These are phyloP conservation scores for Senna siamea DNA, from an alignment of 306 rosid species.

Conservation along the genomic window DNA sequence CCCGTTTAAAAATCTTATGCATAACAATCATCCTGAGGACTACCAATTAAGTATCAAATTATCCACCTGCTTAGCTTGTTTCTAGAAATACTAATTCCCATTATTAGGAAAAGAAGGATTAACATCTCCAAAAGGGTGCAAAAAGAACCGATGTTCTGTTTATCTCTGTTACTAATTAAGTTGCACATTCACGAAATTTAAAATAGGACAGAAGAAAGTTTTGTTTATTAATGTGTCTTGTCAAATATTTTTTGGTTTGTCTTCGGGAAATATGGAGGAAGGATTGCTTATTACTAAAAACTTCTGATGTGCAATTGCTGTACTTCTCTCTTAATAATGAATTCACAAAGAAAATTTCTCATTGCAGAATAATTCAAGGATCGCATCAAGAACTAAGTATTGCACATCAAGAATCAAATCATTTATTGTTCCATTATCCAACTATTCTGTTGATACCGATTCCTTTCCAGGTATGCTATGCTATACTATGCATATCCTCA, in stretches of 20 bases:
- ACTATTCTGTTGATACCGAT: slow-evolving; percentile 71
- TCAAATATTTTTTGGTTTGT: background rate
- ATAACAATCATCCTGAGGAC: too few species aligned
- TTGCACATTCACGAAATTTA: too few species aligned
- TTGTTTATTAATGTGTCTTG: background rate
- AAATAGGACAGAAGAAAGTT: background rate
- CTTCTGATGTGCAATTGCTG: background rate
- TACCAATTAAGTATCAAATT: too few species aligned
- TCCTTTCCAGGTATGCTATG: slow-evolving; percentile 67
- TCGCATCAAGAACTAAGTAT: slow-evolving; percentile 82
- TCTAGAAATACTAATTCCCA: background rate
- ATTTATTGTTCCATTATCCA: slow-evolving; percentile 77
- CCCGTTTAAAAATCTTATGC: too few species aligned
- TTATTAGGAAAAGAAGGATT: background rate
- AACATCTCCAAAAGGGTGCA: background rate
- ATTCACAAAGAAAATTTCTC: slow-evolving; percentile 4
- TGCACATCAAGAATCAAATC: slow-evolving; percentile 96
- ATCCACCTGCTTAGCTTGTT: background rate
- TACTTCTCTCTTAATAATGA: background rate
- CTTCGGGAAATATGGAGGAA: background rate
- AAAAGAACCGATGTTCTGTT: background rate
- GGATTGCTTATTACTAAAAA: background rate
- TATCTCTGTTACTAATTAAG: background rate
- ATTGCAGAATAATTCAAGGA: slow-evolving; percentile 73
- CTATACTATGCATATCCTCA: slow-evolving; percentile 33